A percentile compares a stretch with the other conserved stretches of the same genome.
Conservation (phyloP, 345 rosid genomes). For the Gossypium turneri region DNA sequence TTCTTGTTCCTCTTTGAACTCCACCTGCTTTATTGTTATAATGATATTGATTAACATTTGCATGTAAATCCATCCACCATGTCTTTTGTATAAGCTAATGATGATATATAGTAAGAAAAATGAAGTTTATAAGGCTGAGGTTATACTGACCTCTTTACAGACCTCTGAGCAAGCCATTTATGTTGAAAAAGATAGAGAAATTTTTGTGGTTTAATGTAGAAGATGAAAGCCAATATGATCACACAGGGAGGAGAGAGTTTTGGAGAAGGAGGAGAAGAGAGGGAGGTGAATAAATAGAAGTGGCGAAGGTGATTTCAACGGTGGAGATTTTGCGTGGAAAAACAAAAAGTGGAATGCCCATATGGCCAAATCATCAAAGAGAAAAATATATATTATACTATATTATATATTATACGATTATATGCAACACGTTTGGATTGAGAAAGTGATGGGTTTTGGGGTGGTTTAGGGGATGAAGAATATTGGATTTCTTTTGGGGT, state of each 20-base stretch:
- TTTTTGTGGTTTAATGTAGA: constrained; percentile 13
- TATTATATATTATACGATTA: neutral
- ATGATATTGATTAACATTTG: neutral
- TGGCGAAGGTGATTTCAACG: constrained; percentile 23
- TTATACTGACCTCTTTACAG: constrained; percentile 39
- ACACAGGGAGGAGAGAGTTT: neutral
- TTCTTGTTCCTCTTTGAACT: constrained; percentile 35
- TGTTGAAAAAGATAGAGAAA: constrained; percentile 1
- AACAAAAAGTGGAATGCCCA: constrained; percentile 7
- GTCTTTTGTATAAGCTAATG: constrained; percentile 3
- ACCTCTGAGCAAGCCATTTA: constrained; percentile 46
- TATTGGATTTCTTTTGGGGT: neutral
- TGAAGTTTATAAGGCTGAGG: neutral
- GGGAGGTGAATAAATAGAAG: constrained; percentile 36
- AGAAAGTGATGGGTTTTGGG: neutral
- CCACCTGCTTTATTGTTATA: constrained; percentile 20
- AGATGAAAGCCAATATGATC: neutral
- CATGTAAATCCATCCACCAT: neutral
- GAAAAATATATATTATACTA: neutral
- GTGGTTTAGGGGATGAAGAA: neutral
- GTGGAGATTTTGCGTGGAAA: constrained; percentile 26
- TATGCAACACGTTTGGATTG: constrained; percentile 8
- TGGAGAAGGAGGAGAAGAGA: constrained; percentile 6
- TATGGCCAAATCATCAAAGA: constrained; percentile 26
- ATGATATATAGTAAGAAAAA: neutral